Evolutionary conservation across 2,329 filamentous ascomycete genomes (phyloP), one percentile per base, ranked within the genome.

Genomic region (Emergomyces africanus): DNA sequence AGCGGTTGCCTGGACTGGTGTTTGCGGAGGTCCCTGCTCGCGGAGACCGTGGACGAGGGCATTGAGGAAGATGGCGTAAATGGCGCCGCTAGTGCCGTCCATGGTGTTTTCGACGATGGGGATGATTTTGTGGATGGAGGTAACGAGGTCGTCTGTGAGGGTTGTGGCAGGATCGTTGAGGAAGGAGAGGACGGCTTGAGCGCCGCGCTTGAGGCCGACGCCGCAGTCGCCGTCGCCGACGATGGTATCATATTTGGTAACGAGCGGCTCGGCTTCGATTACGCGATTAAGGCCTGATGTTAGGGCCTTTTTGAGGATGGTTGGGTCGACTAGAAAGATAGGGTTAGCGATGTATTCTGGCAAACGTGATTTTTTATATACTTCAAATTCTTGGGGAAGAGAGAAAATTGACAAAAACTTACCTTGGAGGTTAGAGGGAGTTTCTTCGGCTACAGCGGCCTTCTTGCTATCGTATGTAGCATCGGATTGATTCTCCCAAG

Each of bases 171-270:
- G 65, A 58, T 68, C 66, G 41, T 74, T 65, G 9, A 82, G 66
- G 60, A 77, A 68, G 51, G 71, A 70, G 25, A 80, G 71, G 30
- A 81, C 72, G 39, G 76, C 77, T 79, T 95, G 86, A n/a, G 90
- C 90, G 54, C 90, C 90, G 62, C 90, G 84, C 76, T 89, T 90
- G 62, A 96, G 77, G 5, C 89, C 89, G 60, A 90, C 88, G 10
- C 90, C 90, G 68, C 90, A 96, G 73, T 96, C 90, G 53, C 90
- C 90, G 69, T 96, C 90, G 48, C 90, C 90, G 28, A 95, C 89
- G 14, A 94, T 83, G 0, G 89, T 95, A 68, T 88, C 86, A 68
- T 81, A 88, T 58, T 76, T 80, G 12, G 86, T 88, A 58, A 88
- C 77, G 48, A 85, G 79, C 9, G 83, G 79, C 67, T 89, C 86